Evolutionary conservation across 2,329 filamentous ascomycete species (phyloP), one percentile per base, ranked within the genome.

Genomic region (Fusarium sp.): DNA sequence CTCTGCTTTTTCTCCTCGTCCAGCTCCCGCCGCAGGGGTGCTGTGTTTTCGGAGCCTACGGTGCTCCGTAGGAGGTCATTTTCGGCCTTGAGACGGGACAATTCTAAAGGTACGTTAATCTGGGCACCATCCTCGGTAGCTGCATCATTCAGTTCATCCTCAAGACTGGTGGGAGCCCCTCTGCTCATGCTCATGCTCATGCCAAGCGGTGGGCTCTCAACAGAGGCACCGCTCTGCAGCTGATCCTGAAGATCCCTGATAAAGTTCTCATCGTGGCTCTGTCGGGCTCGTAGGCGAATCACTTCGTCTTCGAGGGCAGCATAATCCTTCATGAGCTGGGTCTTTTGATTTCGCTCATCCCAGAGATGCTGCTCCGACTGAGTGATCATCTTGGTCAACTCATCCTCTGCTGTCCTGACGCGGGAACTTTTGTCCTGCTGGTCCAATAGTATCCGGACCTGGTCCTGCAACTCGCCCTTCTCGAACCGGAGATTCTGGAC

Each of bases 211-310:
- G 70, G 75, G 14, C 68, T 75, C 38, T 78, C 75, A 31, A 75
- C 31, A 17, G 67, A 64, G 33, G 60, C 80, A n/a, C 78, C 80
- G 17, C 84, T 80, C 57, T 85, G 83, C 35, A 90, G 76, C 76
- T 90, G 88, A 75, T 92, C 90, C 76, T 92, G 88, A 20, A 92
- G 84, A 44, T 92, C 89, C 61, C 84, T 84, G 64, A 91, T 88
- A 59, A 87, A 86, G 59, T 83, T 85, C 76, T 91, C 89, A 75
- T 89, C 86, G 40, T 85, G 82, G 74, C 79, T 82, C 71, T 84
- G 82, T 71, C 87, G 86, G 53, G 85, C 84, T 46, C 85, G 83
- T 17, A 87, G 75, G n/a, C 85, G 82, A 59, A 82, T 78, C 20
- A 89, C 84, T 72, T 89, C 85, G 44, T 85, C 82, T 69, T 87